Evolutionary conservation across 2,329 filamentous ascomycete genomes (phyloP).

Genomic region (Aureobasidium sp.): DNA sequence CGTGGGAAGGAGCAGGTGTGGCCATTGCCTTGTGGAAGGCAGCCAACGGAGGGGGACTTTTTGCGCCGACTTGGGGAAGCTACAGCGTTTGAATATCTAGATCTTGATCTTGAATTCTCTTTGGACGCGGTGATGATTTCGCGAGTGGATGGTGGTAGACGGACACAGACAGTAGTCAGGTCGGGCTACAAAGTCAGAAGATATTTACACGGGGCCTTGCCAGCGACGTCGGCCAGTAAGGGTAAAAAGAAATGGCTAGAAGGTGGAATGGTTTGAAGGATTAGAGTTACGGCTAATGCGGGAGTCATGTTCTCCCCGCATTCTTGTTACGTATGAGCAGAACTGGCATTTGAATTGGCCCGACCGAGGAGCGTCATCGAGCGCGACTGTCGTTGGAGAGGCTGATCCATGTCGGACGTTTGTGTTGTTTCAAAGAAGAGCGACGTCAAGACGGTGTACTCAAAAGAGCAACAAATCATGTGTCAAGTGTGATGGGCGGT

Average conservation of each 20-base stretch:
- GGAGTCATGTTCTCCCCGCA: constrained; percentile 3
- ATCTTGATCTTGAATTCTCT: not conserved
- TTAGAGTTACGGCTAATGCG: not conserved
- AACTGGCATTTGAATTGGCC: not conserved
- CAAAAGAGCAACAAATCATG: not conserved
- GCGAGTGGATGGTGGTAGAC: not conserved
- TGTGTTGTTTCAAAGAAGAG: not conserved
- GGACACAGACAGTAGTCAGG: not conserved
- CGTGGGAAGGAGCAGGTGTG: constrained; percentile 4
- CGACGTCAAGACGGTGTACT: not conserved
- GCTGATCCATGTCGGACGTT: not conserved
- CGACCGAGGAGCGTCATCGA: not conserved
- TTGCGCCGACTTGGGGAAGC: not conserved
- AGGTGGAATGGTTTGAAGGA: constrained; percentile 3
- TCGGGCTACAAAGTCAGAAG: not conserved
- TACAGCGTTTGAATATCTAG: not conserved
- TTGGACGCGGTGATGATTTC: not conserved
- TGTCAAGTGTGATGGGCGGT: not conserved
- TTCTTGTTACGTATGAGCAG: not conserved
- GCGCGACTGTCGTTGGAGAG: not conserved
- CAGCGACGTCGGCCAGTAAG: not conserved
- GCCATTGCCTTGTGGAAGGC: constrained; percentile 6
- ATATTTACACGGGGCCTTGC: not conserved
- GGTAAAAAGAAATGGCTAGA: not conserved
- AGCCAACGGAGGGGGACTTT: not conserved